Conservation (phyloP, 2,329 filamentous ascomycete species). For the Metarhizium humberi region DNA sequence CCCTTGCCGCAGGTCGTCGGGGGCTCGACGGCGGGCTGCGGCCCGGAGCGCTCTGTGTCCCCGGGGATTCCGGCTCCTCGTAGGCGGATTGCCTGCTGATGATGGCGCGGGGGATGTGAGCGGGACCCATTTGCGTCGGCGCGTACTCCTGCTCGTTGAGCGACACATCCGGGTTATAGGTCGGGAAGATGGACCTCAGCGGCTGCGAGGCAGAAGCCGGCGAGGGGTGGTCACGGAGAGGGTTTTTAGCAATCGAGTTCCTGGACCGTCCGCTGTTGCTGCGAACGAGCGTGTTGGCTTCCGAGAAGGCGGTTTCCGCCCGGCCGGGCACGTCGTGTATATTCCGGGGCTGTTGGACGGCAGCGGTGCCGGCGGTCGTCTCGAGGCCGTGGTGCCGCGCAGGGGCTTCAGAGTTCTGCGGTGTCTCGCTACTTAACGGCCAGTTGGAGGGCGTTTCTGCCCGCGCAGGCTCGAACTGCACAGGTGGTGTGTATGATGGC, state of each 20-base stretch:
- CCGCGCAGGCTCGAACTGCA: neutral
- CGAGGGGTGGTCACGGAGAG: conserved; percentile 27
- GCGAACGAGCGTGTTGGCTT: conserved; percentile 39
- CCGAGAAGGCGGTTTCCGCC: conserved; percentile 41
- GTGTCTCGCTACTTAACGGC: conserved; percentile 1
- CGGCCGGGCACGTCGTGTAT: conserved; percentile 33
- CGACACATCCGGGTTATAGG: conserved; percentile 59
- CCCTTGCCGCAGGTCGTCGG: conserved; percentile 11
- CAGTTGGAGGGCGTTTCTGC: conserved; percentile 3
- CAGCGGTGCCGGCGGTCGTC: conserved; percentile 11
- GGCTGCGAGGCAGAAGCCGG: conserved; percentile 21
- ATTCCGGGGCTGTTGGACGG: conserved; percentile 30
- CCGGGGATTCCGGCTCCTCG: conserved; percentile 12
- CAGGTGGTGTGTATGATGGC: conserved; percentile 7
- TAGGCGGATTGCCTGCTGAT: conserved; percentile 57
- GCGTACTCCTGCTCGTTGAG: conserved; percentile 62
- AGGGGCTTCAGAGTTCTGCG: neutral
- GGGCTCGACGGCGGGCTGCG: conserved; percentile 12
- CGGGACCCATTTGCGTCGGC: conserved; percentile 55
- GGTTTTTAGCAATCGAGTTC: conserved; percentile 49
- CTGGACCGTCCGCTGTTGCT: conserved; percentile 40
- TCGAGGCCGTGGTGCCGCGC: neutral
- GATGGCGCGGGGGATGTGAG: conserved; percentile 51
- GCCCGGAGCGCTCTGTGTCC: neutral
- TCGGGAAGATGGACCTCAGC: conserved; percentile 66